Conservation (phyloP, 2,329 filamentous ascomycete genomes). For the Shiraia sp. region DNA sequence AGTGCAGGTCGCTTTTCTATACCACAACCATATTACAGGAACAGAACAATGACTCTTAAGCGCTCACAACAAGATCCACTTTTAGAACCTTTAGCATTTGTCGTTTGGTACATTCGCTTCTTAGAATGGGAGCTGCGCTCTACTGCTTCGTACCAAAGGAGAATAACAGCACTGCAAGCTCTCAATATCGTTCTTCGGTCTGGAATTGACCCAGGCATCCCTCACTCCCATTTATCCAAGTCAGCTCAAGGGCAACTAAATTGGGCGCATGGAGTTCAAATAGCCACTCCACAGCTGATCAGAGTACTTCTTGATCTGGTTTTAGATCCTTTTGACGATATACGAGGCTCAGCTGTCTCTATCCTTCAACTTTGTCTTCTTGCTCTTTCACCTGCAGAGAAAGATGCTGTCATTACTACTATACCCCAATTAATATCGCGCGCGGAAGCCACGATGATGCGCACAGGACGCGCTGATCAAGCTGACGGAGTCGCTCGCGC, state of each 20-base stretch:
- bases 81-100: slow-evolving; percentile 64
- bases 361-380: slow-evolving; percentile 47
- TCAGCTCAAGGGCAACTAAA: slow-evolving; percentile 52
- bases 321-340: slow-evolving; percentile 91
- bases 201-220: slow-evolving; percentile 62
- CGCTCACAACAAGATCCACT: slow-evolving; percentile 25
- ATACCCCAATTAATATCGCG: slow-evolving; percentile 35
- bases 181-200: slow-evolving; percentile 69
- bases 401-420: slow-evolving; percentile 9
- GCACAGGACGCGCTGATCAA: slow-evolving; percentile 84
- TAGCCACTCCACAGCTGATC: slow-evolving; percentile 53
- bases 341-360: slow-evolving; percentile 62
- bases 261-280: slow-evolving; percentile 55
- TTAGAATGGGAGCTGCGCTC: slow-evolving; percentile 74
- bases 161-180: slow-evolving; percentile 78
- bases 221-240: slow-evolving; percentile 47
- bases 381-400: slow-evolving; percentile 20
- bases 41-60: background rate
- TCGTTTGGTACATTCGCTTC: slow-evolving; percentile 76
- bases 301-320: slow-evolving; percentile 76
- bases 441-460: slow-evolving; percentile 61
- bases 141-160: slow-evolving; percentile 86
- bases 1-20: slow-evolving; percentile 18
- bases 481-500: slow-evolving; percentile 86
- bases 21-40: slow-evolving; percentile 12